Percentiles rank a stretch among this genome's conserved stretches.
Conservation (phyloP, 1,284 basidiomycete genomes). For the Pseudozyma sp. region DNA sequence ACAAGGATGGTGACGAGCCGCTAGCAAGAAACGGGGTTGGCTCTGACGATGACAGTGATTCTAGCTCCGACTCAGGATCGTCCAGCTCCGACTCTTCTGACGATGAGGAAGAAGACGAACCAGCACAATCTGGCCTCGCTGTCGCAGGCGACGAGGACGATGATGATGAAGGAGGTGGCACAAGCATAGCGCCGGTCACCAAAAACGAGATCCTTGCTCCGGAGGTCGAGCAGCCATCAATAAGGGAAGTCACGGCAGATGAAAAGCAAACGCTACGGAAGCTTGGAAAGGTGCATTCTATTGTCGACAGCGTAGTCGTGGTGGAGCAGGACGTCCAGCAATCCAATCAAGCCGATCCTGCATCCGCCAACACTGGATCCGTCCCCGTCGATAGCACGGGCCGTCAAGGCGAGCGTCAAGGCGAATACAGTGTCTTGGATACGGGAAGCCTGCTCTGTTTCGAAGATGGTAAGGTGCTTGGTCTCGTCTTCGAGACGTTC, state of each 20-base stretch:
- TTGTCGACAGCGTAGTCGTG: slow-evolving; percentile 64
- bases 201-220: slow-evolving; percentile 59
- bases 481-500: slow-evolving; percentile 89
- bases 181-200: slow-evolving; percentile 42
- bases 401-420: slow-evolving; percentile 44
- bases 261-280: slow-evolving; percentile 46
- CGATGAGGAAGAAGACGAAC: slow-evolving; percentile 24
- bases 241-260: slow-evolving; percentile 32
- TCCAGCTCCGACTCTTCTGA: slow-evolving; percentile 34
- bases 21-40: slow-evolving; percentile 1
- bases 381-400: slow-evolving; percentile 50
- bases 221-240: slow-evolving; percentile 36
- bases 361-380: slow-evolving; percentile 2
- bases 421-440: slow-evolving; percentile 78
- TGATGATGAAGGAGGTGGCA: slow-evolving; percentile 21
- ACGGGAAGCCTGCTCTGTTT: slow-evolving; percentile 87
- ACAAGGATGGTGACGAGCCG: background rate
- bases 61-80: slow-evolving; percentile 23
- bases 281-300: slow-evolving; percentile 61
- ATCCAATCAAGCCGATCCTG: slow-evolving; percentile 5
- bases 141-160: slow-evolving; percentile 50
- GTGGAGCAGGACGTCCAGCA: slow-evolving; percentile 58
- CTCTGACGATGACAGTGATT: slow-evolving; percentile 17
- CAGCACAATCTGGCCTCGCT: slow-evolving; percentile 5
- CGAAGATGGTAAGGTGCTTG: slow-evolving; percentile 82